These are phyloP conservation scores for Melanogaster broomeanus DNA, from an alignment of 768 basidiomycete genomes.

Conservation along the genomic window DNA sequence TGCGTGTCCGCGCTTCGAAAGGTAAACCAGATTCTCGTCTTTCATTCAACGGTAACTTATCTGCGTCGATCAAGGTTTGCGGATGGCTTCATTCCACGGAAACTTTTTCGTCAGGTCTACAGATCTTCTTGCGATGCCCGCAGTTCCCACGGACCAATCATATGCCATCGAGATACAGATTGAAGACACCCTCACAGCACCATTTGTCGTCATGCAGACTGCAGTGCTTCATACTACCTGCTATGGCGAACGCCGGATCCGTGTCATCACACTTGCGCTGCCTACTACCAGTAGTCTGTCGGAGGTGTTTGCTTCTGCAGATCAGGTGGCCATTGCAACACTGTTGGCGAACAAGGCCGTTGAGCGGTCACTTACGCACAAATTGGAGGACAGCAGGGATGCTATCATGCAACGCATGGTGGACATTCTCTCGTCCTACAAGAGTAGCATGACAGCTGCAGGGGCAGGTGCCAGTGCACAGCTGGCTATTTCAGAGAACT, in stretches of 20 bases:
- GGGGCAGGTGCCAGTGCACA: slow-evolving; percentile 94
- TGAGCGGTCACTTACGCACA: slow-evolving; percentile 81
- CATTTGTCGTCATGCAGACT: slow-evolving; percentile 93
- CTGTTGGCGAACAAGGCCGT: slow-evolving; percentile 91
- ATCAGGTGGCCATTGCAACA: slow-evolving; percentile 84
- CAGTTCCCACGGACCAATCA: slow-evolving; percentile 95
- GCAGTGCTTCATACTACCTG: slow-evolving; percentile 94
- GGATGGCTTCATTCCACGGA: slow-evolving; percentile 97
- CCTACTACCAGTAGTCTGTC: slow-evolving; percentile 88
- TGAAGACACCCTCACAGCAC: slow-evolving; percentile 88
- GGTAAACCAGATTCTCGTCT: slow-evolving; percentile 44
- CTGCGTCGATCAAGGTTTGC: slow-evolving; percentile 56
- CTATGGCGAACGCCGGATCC: slow-evolving; percentile 89
- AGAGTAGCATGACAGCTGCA: slow-evolving; percentile 93
- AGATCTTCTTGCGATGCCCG: slow-evolving; percentile 92
- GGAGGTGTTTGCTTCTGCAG: slow-evolving; percentile 87
- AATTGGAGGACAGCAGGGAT: slow-evolving; percentile 88
- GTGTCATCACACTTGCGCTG: slow-evolving; percentile 85
- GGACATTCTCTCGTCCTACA: slow-evolving; percentile 86
- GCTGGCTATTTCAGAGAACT: slow-evolving; percentile 87
- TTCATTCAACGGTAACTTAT: background rate
- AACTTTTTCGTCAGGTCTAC: slow-evolving; percentile 99
- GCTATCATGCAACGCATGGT: slow-evolving; percentile 81
- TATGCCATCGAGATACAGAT: slow-evolving; percentile 96
- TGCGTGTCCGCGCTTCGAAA: slow-evolving; percentile 96